phyloP scores from a whole-genome alignment of 1,284 basidiomycete species.

The Papiliotrema terrestris region DNA sequence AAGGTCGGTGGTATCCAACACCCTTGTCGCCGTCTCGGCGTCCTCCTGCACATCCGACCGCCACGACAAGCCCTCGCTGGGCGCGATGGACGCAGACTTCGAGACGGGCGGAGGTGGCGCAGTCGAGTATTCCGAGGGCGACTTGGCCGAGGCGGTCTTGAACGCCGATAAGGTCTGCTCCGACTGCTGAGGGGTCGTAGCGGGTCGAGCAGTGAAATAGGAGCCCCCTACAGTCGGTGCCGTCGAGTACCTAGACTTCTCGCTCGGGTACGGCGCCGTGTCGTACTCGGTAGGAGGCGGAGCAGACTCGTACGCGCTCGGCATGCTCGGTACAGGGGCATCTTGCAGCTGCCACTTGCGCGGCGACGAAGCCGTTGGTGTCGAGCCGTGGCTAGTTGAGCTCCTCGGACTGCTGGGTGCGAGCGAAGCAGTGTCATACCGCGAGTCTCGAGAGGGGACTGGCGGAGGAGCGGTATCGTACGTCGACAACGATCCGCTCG shows the following conservation, averaged over 20 bases:
- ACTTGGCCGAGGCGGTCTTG: constrained; percentile 15
- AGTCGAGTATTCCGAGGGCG: not conserved
- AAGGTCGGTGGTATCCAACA: constrained; percentile 35
- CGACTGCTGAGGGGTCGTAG: constrained; percentile 1
- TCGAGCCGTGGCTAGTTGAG: not conserved
- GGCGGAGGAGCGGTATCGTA: constrained; percentile 31
- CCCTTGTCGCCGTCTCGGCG: constrained; percentile 26
- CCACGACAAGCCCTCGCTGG: constrained; percentile 5
- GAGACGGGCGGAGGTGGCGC: constrained; percentile 21
- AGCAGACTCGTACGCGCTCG: too few relatives aligned
- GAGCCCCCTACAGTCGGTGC: not conserved
- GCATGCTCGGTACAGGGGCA: constrained; percentile 12
- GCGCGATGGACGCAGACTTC: constrained; percentile 3
- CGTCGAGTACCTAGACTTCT: not conserved
- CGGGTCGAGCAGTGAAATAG: constrained; percentile 1
- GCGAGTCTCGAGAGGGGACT: constrained; percentile 23
- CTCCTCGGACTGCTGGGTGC: constrained; percentile 5
- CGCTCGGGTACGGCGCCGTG: not conserved
- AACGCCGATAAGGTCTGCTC: constrained; percentile 4
- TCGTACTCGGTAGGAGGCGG: too few relatives aligned
- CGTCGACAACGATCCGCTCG: constrained; percentile 10
- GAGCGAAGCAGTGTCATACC: constrained; percentile 17
- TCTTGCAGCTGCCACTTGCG: constrained; percentile 29
- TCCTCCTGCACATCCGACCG: constrained; percentile 14
- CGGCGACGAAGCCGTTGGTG: not conserved